These are phyloP conservation scores for Globisporangium megalacanthum DNA, from an alignment of 352 stramenopile genomes.

Conservation along the genomic window DNA sequence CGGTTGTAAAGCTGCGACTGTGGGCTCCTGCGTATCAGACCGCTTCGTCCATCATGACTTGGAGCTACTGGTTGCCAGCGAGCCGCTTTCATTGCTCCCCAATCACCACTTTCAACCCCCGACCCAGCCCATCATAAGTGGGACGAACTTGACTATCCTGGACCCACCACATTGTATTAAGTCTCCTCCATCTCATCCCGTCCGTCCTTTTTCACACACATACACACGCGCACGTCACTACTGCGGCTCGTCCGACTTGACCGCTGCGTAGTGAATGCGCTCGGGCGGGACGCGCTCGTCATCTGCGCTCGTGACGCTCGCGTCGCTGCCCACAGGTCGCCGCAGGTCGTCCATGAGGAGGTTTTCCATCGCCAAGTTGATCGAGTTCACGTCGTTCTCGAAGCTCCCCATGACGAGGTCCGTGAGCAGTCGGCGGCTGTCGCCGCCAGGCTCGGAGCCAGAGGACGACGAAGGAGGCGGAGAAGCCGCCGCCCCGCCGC, in stretches of 20 bases:
- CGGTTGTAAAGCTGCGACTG: not conserved
- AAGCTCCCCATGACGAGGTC: conserved; percentile 9
- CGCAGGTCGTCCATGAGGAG: conserved; percentile 6
- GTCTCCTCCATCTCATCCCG: too few species aligned
- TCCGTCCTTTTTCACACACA: not conserved
- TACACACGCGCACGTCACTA: not conserved
- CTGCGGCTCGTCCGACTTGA: not conserved
- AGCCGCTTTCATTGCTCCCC: conserved; percentile 1
- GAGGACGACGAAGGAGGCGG: too few species aligned
- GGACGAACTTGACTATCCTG: too few species aligned
- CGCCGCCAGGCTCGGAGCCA: not conserved
- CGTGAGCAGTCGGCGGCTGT: not conserved
- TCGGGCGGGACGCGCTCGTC: not conserved
- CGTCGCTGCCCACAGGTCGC: not conserved
- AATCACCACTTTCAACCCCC: not conserved
- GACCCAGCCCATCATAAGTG: too few species aligned
- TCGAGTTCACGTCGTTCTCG: conserved; percentile 18
- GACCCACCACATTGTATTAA: too few species aligned
- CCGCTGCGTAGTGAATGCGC: not conserved
- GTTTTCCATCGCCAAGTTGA: conserved; percentile 15
- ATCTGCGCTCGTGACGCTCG: not conserved
- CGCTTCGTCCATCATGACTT: conserved; percentile 4
- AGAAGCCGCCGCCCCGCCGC: not conserved
- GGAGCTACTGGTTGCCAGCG: conserved; percentile 10
- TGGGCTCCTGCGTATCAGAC: not conserved